phyloP scores from a whole-genome alignment of 306 rosid species.

The Begonia peltatifolia region DNA sequence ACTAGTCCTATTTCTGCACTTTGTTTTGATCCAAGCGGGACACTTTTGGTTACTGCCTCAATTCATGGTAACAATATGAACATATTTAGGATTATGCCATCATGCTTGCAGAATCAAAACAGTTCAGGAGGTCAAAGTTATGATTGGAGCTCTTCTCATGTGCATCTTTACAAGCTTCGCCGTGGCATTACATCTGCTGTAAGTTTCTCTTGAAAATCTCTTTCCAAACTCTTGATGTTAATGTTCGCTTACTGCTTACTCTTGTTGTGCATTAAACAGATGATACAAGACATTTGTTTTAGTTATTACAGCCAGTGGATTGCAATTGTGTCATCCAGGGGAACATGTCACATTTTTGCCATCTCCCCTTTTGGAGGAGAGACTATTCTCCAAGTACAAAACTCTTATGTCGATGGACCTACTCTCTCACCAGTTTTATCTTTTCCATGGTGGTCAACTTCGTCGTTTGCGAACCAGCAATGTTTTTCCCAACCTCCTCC shows the following conservation, averaged over 20 bases:
- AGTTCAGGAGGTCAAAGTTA: slow-evolving; percentile 39
- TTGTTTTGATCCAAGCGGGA: slow-evolving; percentile 86
- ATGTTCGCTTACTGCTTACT: background rate
- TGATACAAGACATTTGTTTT: slow-evolving; percentile 89
- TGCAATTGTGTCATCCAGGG: slow-evolving; percentile 83
- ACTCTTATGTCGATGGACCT: slow-evolving; percentile 53
- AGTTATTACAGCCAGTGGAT: slow-evolving; percentile 85
- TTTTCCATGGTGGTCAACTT: slow-evolving; percentile 78
- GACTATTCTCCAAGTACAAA: slow-evolving; percentile 49
- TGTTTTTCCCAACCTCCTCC: slow-evolving; percentile 65
- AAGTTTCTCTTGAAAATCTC: slow-evolving; percentile 21
- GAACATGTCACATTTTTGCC: slow-evolving; percentile 77
- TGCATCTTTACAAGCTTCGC: slow-evolving; percentile 78
- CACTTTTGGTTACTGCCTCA: slow-evolving; percentile 85
- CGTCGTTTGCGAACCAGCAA: slow-evolving; percentile 43
- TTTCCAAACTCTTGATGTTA: slow-evolving; percentile 12
- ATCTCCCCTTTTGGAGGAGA: slow-evolving; percentile 89
- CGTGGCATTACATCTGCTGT: slow-evolving; percentile 95
- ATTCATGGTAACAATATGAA: slow-evolving; percentile 70
- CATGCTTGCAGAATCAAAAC: slow-evolving; percentile 31
- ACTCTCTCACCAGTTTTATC: slow-evolving; percentile 50
- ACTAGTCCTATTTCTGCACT: slow-evolving; percentile 84
- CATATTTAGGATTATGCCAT: slow-evolving; percentile 79
- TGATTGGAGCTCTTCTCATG: slow-evolving; percentile 62
- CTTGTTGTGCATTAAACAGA: slow-evolving; percentile 28